Evolutionary conservation across 306 rosid genomes (phyloP).

Genomic region (Fragaria vesca): DNA sequence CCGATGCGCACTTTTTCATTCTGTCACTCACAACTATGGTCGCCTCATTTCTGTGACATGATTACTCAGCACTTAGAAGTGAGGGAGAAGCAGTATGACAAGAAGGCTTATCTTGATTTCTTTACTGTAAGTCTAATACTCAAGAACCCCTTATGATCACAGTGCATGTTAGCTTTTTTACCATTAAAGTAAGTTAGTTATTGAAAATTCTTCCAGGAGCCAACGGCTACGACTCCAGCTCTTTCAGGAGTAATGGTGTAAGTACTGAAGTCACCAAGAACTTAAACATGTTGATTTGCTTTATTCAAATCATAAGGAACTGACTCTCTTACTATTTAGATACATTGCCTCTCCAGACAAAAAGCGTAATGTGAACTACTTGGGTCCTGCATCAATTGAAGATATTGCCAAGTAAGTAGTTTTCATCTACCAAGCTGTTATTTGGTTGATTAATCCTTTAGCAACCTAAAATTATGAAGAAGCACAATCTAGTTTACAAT

Average conservation of each 20-base stretch:
- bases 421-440: slow-evolving; percentile 12
- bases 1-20: neutral
- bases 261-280: slow-evolving; percentile 36
- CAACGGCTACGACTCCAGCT: slow-evolving; percentile 48
- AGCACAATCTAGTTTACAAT: neutral
- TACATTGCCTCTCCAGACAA: slow-evolving; percentile 84
- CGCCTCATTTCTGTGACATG: slow-evolving; percentile 21
- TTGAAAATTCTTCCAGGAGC: slow-evolving; percentile 48
- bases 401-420: slow-evolving; percentile 68
- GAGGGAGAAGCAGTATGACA: slow-evolving; percentile 92
- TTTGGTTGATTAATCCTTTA: neutral
- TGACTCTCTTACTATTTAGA: slow-evolving; percentile 38
- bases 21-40: neutral
- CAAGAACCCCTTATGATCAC: neutral
- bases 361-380: slow-evolving; percentile 59
- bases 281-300: slow-evolving; percentile 23
- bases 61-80: slow-evolving; percentile 69
- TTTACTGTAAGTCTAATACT: slow-evolving; percentile 62
- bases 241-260: slow-evolving; percentile 79
- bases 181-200: slow-evolving; percentile 6
- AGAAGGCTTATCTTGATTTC: slow-evolving; percentile 69
- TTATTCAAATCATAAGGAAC: slow-evolving; percentile 12
- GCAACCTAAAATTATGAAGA: neutral
- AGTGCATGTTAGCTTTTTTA: neutral
- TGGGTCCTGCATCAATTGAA: slow-evolving; percentile 80